Evolutionary conservation across 306 rosid species (phyloP), one percentile per base, ranked within the genome.

Genomic region (Biancaea sappan): DNA sequence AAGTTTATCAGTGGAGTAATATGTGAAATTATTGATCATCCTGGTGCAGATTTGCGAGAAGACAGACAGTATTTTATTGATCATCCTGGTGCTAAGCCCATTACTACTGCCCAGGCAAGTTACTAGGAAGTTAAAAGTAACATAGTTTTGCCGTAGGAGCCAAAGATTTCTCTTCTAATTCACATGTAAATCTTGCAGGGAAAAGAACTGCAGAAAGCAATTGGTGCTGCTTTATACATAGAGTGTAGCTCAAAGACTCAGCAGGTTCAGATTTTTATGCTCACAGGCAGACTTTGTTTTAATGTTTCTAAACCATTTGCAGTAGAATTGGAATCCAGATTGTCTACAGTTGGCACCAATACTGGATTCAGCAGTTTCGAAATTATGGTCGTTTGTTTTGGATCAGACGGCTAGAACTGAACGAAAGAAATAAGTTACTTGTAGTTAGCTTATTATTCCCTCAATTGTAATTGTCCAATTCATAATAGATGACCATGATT

Each of bases 201-300:
- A 74, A 96, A 93, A 85, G 98, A 93, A 68, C 87, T 93, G 79
- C 91, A 84, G 92, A 93, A 88, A 76, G 84, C 92, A 66, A 93
- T 93, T 73, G 98, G 98, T 82, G 97, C 97, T 60, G 93, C 93
- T 46, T 88, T 81, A 26, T 93, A 93, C 86, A 64, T 93, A 77
- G 98, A 93, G 76, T 93, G 98, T 86, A 93, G 98, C 86, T 89
- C 98, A 50, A 93, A 93, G 83, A 91, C 97, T 73, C 98, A 93
- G 68, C 97, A 91, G 97, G 98, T 89, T 81, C 19, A 19, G 35
- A 21, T 76, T 63, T 37, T 14, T 5, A 22, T 50, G 16, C 24
- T 26, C 14, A 48, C 14, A 48, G 28, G 37, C 12, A 35, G 5
- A 40, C 46, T 1, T 32, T 34, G 37, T 64, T 75, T 72, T 21